These are phyloP conservation scores for Phytopythium sindhum DNA, from an alignment of 352 stramenopile genomes.

Conservation along the genomic window DNA sequence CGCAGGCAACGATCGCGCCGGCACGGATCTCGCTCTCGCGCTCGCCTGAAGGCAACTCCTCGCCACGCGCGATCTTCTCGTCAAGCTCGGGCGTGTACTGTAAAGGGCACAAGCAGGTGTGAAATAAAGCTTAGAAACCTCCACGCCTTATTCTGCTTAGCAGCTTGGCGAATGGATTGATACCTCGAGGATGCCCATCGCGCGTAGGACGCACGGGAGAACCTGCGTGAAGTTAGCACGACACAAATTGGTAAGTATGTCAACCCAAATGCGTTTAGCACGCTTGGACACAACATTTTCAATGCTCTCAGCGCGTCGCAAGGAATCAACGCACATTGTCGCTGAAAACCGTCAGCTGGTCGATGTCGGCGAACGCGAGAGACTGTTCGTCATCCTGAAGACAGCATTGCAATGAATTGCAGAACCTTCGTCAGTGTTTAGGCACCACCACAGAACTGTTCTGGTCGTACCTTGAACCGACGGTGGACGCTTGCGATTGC, in stretches of 20 bases:
- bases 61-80: conserved; percentile 36
- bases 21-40: conserved; percentile 70
- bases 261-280: neutral
- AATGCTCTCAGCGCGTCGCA: neutral
- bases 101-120: neutral
- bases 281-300: neutral
- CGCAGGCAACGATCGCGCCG: conserved; percentile 56
- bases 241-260: neutral
- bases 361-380: conserved; percentile 58
- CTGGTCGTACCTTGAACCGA: conserved; percentile 50
- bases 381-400: conserved; percentile 39
- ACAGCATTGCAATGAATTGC: neutral
- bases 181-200: conserved; percentile 71
- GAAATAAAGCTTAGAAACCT: neutral
- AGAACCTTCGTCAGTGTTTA: neutral
- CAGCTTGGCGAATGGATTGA: neutral
- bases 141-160: neutral
- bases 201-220: conserved; percentile 68
- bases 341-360: conserved; percentile 54
- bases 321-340: conserved; percentile 49
- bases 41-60: conserved; percentile 40
- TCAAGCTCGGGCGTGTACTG: conserved; percentile 61
- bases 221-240: conserved; percentile 25
- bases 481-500: conserved; percentile 46
- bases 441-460: neutral